Percentiles rank a stretch among this genome's conserved stretches.
Conservation (phyloP, 2,329 filamentous ascomycete species). For the Cladobotryum mycophilum region DNA sequence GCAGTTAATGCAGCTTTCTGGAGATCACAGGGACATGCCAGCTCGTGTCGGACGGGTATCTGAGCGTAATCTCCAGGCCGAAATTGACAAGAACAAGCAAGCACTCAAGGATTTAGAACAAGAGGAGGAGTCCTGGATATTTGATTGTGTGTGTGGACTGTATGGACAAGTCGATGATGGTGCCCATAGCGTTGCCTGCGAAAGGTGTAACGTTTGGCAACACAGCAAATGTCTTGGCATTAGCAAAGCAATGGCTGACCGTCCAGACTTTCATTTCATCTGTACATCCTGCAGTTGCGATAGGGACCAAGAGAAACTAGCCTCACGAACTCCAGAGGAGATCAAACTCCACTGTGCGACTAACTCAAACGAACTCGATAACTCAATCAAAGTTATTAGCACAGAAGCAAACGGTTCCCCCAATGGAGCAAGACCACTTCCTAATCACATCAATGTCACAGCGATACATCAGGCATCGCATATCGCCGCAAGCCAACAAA, state of each 20-base stretch:
- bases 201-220: conserved; percentile 92
- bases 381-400: not conserved
- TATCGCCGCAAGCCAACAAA: not conserved
- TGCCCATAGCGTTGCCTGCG: conserved; percentile 87
- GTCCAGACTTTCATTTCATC: conserved; percentile 80
- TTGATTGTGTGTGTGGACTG: conserved; percentile 88
- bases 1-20: conserved; percentile 71
- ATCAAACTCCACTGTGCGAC: conserved; percentile 38
- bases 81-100: conserved; percentile 73
- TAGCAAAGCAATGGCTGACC: conserved; percentile 69
- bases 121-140: conserved; percentile 85
- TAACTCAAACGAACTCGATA: not conserved
- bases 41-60: conserved; percentile 58
- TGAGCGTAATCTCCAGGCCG: conserved; percentile 71
- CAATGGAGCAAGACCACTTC: not conserved
- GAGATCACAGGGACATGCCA: conserved; percentile 59
- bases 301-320: conserved; percentile 58
- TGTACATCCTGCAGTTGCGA: conserved; percentile 71
- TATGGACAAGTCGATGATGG: conserved; percentile 93
- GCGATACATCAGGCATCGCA: not conserved
- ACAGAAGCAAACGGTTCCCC: not conserved
- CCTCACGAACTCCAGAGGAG: conserved; percentile 43
- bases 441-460: not conserved
- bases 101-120: conserved; percentile 64
- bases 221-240: conserved; percentile 90